phyloP scores from a whole-genome alignment of 108 stramenopile species.

The Epipyxis sp. region DNA sequence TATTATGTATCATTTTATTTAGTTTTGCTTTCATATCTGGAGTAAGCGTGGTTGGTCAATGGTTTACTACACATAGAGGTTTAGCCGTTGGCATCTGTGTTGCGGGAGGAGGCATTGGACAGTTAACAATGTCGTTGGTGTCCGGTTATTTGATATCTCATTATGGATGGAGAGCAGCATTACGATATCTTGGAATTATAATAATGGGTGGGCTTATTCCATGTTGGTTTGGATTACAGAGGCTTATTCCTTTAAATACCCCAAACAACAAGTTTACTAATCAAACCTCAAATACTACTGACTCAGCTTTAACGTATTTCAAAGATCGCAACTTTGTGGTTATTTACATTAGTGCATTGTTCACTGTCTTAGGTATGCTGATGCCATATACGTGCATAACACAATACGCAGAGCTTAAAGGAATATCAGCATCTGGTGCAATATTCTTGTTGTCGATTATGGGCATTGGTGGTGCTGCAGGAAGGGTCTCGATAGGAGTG shows the following conservation, averaged over 20 bases:
- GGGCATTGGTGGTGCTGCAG: not conserved
- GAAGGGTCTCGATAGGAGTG: not conserved
- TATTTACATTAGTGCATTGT: too few relatives aligned
- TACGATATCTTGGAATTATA: not conserved
- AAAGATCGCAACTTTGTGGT: constrained; percentile 6
- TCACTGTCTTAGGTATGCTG: not conserved
- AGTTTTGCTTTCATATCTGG: not conserved
- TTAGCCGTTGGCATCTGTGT: not conserved
- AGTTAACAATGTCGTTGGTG: constrained; percentile 1
- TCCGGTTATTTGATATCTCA: not conserved
- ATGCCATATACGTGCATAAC: not conserved
- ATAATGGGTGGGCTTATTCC: too few relatives aligned
- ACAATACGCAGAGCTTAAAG: not conserved
- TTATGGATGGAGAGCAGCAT: not conserved
- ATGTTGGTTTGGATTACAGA: too few relatives aligned
- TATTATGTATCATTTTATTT: too few relatives aligned
- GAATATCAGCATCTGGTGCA: not conserved
- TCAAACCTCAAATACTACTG: too few relatives aligned
- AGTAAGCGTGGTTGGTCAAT: not conserved
- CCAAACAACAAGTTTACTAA: too few relatives aligned
- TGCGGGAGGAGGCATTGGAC: not conserved
- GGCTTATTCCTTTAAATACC: too few relatives aligned
- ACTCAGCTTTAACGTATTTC: not conserved
- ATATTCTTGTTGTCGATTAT: not conserved
- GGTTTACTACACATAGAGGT: not conserved